A percentile compares a stretch with the other conserved stretches of the same genome.
phyloP scores from a whole-genome alignment of 140 eudicot species.

The Oenanthe javanica region DNA sequence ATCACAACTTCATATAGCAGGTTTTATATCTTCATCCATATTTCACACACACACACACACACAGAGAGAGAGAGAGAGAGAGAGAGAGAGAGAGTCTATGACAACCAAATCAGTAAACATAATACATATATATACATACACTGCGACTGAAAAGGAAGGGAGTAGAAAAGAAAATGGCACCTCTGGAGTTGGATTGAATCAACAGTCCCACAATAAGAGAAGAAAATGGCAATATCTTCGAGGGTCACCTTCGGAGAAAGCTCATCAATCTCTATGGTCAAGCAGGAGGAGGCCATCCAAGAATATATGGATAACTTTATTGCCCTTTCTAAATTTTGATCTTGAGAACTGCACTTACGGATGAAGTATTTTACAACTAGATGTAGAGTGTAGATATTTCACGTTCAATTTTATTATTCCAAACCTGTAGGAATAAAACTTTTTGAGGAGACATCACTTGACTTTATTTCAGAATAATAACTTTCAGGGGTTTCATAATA shows the following conservation, averaged over 20 bases:
- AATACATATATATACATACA: not conserved
- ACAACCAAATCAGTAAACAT: not conserved
- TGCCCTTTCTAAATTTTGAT: not conserved
- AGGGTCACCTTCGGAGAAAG: slow-evolving; percentile 13
- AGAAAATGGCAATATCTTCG: slow-evolving; percentile 9
- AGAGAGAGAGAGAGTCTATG: too few relatives aligned
- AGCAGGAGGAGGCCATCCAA: slow-evolving; percentile 6
- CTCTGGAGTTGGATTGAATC: slow-evolving; percentile 13
- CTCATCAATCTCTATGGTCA: slow-evolving; percentile 12
- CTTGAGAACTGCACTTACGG: not conserved
- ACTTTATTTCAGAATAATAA: not conserved
- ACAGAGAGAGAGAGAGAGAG: not conserved
- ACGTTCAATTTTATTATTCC: not conserved
- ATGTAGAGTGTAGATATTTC: not conserved
- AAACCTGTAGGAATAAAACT: not conserved
- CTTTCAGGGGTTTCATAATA: not conserved
- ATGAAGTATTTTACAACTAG: not conserved
- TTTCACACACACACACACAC: not conserved
- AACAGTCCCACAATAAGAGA: slow-evolving; percentile 18
- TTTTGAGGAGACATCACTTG: not conserved
- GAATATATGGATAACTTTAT: not conserved
- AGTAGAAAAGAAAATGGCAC: not conserved
- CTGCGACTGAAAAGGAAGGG: not conserved
- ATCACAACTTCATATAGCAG: not conserved
- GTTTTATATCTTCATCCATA: not conserved